Conservation (phyloP, 169 alveolate genomes). For the Eimeria necatrix region DNA sequence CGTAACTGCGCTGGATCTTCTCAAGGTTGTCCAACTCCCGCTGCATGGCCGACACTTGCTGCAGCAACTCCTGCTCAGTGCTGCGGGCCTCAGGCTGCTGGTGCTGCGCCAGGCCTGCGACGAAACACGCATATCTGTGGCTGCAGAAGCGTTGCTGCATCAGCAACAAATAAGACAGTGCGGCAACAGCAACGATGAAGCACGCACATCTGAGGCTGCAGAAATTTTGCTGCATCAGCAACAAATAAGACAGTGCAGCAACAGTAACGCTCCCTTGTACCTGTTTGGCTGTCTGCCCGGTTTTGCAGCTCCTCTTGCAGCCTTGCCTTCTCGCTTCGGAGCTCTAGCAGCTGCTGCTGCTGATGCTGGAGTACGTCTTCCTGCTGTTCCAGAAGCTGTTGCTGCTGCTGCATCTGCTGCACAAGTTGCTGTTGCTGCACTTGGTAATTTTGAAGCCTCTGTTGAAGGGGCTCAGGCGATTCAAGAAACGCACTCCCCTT, state of each 20-base stretch:
- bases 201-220: conserved; percentile 8
- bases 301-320: conserved; percentile 23
- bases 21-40: conserved; percentile 42
- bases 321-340: conserved; percentile 53
- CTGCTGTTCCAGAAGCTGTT: conserved; percentile 62
- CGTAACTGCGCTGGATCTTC: conserved; percentile 55
- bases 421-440: conserved; percentile 61
- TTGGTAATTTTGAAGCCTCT: conserved; percentile 6
- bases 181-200: neutral
- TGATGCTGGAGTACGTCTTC: conserved; percentile 64
- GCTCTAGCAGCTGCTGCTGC: conserved; percentile 55
- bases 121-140: neutral
- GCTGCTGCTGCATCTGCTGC: conserved; percentile 76
- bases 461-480: neutral
- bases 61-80: conserved; percentile 46
- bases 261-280: conserved; percentile 9
- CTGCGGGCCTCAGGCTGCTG: conserved; percentile 28
- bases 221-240: neutral
- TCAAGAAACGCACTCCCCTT: neutral
- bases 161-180: neutral
- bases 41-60: conserved; percentile 54
- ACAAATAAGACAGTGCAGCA: neutral
- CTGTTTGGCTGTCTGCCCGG: neutral
- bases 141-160: conserved; percentile 18
- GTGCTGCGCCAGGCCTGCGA: conserved; percentile 35